Evolutionary conservation across 257 asterid species (phyloP).

Genomic region (Penstemon eatonii): DNA sequence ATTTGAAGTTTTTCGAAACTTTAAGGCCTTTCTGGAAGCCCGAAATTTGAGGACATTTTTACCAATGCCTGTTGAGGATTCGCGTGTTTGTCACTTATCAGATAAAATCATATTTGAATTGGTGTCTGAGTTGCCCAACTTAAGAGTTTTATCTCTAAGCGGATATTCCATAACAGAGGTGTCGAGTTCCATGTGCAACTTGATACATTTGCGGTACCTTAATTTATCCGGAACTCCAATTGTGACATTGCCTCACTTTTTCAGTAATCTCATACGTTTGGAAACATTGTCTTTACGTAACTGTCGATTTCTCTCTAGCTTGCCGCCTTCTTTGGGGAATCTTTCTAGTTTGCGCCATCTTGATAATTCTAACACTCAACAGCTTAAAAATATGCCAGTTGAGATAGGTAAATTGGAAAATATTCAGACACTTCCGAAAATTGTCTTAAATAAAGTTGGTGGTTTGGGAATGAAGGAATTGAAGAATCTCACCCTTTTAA

Average conservation of each 20-base stretch:
- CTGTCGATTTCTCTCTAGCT: constrained; percentile 50
- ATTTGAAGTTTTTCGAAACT: constrained; percentile 41
- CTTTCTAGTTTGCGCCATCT: constrained; percentile 57
- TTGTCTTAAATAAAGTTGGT: constrained; percentile 47
- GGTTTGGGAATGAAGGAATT: constrained; percentile 51
- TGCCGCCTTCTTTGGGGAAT: constrained; percentile 56
- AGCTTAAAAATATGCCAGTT: constrained; percentile 55
- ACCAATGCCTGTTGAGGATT: constrained; percentile 57
- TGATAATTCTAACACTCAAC: constrained; percentile 56
- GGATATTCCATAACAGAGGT: constrained; percentile 55
- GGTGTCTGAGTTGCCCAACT: constrained; percentile 41
- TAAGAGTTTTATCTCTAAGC: constrained; percentile 53
- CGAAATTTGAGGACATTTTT: constrained; percentile 55
- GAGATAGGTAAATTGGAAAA: constrained; percentile 45
- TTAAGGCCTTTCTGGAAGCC: constrained; percentile 34
- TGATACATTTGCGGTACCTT: constrained; percentile 54
- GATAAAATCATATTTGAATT: constrained; percentile 42
- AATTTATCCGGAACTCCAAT: constrained; percentile 54
- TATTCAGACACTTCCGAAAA: constrained; percentile 57
- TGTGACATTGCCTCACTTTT: constrained; percentile 39
- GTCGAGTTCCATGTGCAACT: constrained; percentile 46
- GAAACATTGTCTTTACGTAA: constrained; percentile 53
- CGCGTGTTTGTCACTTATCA: constrained; percentile 44
- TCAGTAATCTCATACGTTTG: constrained; percentile 43
- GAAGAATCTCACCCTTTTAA: constrained; percentile 38